These are phyloP conservation scores for Cucurbita maxima DNA, from an alignment of 306 rosid species.

Conservation along the genomic window DNA sequence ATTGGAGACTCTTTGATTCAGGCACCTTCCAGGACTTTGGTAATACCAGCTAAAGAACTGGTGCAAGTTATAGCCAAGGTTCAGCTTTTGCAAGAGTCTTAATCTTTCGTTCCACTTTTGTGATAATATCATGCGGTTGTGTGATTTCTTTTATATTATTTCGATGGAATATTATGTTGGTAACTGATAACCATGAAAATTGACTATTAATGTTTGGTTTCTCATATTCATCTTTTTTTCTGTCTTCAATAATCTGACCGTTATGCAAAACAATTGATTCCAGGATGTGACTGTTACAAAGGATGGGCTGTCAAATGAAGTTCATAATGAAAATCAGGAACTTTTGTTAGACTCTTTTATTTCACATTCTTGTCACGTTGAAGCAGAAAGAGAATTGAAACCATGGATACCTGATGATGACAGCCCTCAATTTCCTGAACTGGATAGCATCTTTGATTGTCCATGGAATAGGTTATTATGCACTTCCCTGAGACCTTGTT, in stretches of 20 bases:
- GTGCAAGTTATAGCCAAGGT: constrained; percentile 95
- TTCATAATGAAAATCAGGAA: constrained; percentile 44
- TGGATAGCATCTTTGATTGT: constrained; percentile 67
- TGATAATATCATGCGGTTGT: background rate
- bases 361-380: constrained; percentile 61
- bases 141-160: background rate
- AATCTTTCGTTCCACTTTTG: background rate
- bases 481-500: constrained; percentile 17
- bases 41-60: constrained; percentile 62
- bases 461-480: constrained; percentile 66
- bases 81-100: constrained; percentile 16
- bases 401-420: constrained; percentile 92
- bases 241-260: constrained; percentile 8
- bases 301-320: constrained; percentile 39
- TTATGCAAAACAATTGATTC: constrained; percentile 14
- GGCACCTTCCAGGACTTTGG: constrained; percentile 53
- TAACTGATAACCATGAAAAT: background rate
- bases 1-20: constrained; percentile 39
- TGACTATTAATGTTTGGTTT: background rate
- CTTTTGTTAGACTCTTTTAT: constrained; percentile 72
- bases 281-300: constrained; percentile 63
- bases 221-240: background rate
- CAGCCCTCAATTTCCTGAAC: constrained; percentile 64
- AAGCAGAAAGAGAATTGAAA: constrained; percentile 64
- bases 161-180: background rate